Percentiles rank a stretch among this genome's conserved stretches.
Conservation (phyloP, 1,139 yeast genomes). For the Hemisphaericaspora xylanilytica region DNA sequence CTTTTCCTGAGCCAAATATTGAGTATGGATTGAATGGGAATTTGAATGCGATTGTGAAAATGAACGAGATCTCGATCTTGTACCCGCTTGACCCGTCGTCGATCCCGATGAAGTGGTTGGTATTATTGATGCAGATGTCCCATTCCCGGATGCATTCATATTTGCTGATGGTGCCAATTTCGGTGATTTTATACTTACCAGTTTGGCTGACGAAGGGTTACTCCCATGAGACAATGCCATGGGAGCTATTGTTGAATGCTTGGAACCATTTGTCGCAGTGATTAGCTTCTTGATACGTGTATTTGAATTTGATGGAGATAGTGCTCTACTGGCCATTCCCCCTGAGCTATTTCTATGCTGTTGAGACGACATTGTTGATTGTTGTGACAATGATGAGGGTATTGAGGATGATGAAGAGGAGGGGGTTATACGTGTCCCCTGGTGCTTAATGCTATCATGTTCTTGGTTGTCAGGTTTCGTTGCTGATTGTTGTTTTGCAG, state of each 20-base stretch:
- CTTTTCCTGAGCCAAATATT: constrained; percentile 63
- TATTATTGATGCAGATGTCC: no score
- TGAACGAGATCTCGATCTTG: constrained; percentile 22
- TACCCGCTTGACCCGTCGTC: neutral
- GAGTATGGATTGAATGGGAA: constrained; percentile 14
- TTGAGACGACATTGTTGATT: neutral
- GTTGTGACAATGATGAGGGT: neutral
- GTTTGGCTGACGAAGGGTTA: neutral
- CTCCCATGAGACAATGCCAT: neutral
- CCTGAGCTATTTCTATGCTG: neutral
- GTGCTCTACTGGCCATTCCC: neutral
- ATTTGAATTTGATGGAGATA: neutral
- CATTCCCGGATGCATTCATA: neutral
- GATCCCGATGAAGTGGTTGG: neutral
- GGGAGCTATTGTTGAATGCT: neutral
- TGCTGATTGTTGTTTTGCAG: no score
- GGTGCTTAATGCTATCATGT: no score
- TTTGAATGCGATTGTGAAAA: constrained; percentile 22
- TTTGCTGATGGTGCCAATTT: neutral
- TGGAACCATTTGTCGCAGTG: neutral
- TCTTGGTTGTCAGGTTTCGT: no score
- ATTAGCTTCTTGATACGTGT: neutral
- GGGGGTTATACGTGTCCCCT: no score
- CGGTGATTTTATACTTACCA: neutral
- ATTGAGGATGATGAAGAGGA: neutral